Percentiles rank a stretch among this genome's conserved stretches.
phyloP scores from a whole-genome alignment of 176 grass and related monocot genomes.

The Secale cereale region DNA sequence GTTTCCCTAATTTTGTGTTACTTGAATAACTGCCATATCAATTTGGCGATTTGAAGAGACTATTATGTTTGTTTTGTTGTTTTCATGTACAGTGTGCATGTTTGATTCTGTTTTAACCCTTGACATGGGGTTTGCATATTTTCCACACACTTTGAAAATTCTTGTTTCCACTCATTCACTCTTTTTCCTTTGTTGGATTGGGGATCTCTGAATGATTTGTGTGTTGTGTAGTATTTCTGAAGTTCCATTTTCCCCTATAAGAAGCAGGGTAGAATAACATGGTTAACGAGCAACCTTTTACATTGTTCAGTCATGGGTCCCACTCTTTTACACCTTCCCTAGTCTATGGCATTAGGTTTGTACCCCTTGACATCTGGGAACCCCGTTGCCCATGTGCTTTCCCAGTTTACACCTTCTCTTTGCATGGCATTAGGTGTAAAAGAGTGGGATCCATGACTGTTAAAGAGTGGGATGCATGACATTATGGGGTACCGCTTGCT shows the following conservation, averaged over 20 bases:
- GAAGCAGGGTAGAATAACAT: not conserved
- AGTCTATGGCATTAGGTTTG: not conserved
- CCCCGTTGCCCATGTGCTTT: no score
- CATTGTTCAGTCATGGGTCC: not conserved
- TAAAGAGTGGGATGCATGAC: not conserved
- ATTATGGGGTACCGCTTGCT: not conserved
- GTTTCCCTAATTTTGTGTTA: not conserved
- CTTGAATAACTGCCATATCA: not conserved
- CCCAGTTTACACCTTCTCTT: no score
- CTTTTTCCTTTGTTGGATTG: not conserved
- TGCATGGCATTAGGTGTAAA: no score
- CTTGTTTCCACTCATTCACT: not conserved
- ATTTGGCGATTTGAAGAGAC: not conserved
- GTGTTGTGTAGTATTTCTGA: not conserved
- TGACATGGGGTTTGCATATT: not conserved
- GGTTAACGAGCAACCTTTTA: not conserved
- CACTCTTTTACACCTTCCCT: not conserved
- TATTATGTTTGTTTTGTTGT: slow-evolving; percentile 16
- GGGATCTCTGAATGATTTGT: not conserved
- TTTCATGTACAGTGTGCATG: not conserved
- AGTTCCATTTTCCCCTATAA: not conserved
- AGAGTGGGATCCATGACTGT: no score
- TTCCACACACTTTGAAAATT: slow-evolving; percentile 8
- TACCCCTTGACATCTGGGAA: no score
- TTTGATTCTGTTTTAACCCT: not conserved